Percentiles rank a stretch among this genome's conserved stretches.
Conservation (phyloP, 108 stramenopile species). For the Aurantiochytrium sp. region DNA sequence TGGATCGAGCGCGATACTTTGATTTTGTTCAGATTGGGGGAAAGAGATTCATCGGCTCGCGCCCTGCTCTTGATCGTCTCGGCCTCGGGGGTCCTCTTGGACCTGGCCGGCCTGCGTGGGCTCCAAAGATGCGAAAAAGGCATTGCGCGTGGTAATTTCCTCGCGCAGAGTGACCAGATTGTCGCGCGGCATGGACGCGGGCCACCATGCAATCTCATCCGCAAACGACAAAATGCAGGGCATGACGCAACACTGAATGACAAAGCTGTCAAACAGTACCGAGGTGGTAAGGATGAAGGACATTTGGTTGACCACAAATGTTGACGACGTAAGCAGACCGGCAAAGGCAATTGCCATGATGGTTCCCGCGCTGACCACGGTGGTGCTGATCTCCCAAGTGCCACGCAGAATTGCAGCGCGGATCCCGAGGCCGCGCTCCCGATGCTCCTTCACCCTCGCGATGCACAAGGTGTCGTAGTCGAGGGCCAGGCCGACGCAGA, state of each 20-base stretch:
- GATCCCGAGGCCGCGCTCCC: conserved; percentile 40
- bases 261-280: conserved; percentile 56
- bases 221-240: conserved; percentile 40
- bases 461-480: conserved; percentile 59
- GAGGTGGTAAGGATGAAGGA: conserved; percentile 47
- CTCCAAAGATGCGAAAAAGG: background rate
- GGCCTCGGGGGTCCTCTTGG: background rate
- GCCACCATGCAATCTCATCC: conserved; percentile 27
- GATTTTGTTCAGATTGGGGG: too few relatives aligned
- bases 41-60: background rate
- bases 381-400: conserved; percentile 41
- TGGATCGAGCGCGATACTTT: too few relatives aligned
- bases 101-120: background rate
- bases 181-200: background rate
- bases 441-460: conserved; percentile 45
- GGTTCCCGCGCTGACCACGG: conserved; percentile 46
- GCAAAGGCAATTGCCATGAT: conserved; percentile 57
- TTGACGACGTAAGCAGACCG: conserved; percentile 40
- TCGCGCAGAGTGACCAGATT: background rate
- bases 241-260: conserved; percentile 50
- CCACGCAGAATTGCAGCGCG: conserved; percentile 43
- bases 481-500: conserved; percentile 52
- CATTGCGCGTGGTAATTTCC: background rate
- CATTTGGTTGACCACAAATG: conserved; percentile 49
- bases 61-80: background rate